Conservation (phyloP, 805 yeast species). For the Suhomyces emberorum region DNA sequence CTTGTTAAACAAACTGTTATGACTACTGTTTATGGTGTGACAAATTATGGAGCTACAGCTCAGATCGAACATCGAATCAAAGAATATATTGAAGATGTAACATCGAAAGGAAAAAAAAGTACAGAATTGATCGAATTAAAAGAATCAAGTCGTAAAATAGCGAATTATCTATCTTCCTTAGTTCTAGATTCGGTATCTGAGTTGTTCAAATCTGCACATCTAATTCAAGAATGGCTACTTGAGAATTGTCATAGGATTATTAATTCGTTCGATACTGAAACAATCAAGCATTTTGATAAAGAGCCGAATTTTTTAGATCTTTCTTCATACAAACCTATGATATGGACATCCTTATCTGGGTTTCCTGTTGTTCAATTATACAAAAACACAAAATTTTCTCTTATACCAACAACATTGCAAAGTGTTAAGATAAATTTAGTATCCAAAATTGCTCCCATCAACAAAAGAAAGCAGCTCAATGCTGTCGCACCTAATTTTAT, state of each 20-base stretch:
- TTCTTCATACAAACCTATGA: slow-evolving; percentile 33
- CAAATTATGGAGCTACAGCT: slow-evolving; percentile 31
- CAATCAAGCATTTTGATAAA: slow-evolving; percentile 11
- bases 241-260: slow-evolving; percentile 29
- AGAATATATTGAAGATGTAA: slow-evolving; percentile 16
- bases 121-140: background rate
- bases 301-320: no score
- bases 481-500: slow-evolving; percentile 44
- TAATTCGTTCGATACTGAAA: slow-evolving; percentile 19
- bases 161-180: slow-evolving; percentile 17
- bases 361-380: slow-evolving; percentile 41
- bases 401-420: slow-evolving; percentile 23
- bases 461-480: slow-evolving; percentile 28
- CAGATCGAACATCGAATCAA: slow-evolving; percentile 28
- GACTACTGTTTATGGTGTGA: slow-evolving; percentile 47
- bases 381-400: slow-evolving; percentile 11
- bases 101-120: no score
- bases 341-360: slow-evolving; percentile 41
- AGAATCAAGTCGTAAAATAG: background rate
- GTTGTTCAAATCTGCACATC: slow-evolving; percentile 31
- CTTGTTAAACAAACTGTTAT: slow-evolving; percentile 41
- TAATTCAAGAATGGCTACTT: slow-evolving; percentile 35
- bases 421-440: slow-evolving; percentile 17
- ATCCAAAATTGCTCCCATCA: slow-evolving; percentile 21
- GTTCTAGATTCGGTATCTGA: slow-evolving; percentile 25